These are phyloP conservation scores for Cinchona pubescens DNA, from an alignment of 257 asterid genomes.

Conservation along the genomic window DNA sequence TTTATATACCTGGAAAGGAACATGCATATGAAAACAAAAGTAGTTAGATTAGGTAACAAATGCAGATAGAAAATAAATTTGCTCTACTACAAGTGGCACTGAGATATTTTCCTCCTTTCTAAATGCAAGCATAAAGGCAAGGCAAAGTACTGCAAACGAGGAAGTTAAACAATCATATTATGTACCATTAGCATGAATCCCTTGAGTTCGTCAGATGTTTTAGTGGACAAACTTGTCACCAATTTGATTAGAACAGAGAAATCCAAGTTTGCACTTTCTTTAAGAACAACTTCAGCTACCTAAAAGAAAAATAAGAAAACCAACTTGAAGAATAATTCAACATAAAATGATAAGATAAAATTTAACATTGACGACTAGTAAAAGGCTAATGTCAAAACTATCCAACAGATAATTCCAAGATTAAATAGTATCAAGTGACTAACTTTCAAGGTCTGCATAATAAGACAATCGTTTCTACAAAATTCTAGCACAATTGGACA, in stretches of 20 bases:
- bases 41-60: slow-evolving; percentile 3
- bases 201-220: slow-evolving; percentile 46
- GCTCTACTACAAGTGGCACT: neutral
- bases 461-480: neutral
- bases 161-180: slow-evolving; percentile 18
- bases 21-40: slow-evolving; percentile 21
- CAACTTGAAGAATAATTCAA: neutral
- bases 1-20: slow-evolving; percentile 61
- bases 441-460: neutral
- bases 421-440: neutral
- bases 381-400: neutral
- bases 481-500: neutral
- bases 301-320: slow-evolving; percentile 32
- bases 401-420: neutral
- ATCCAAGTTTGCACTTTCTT: slow-evolving; percentile 60
- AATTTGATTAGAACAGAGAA: slow-evolving; percentile 52
- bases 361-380: neutral
- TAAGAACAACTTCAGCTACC: slow-evolving; percentile 77
- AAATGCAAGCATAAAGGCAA: neutral
- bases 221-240: slow-evolving; percentile 63
- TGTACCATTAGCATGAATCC: slow-evolving; percentile 79
- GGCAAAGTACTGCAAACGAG: neutral
- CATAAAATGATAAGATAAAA: neutral
- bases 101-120: neutral
- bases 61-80: neutral